A percentile compares a stretch with the other conserved stretches of the same genome.
phyloP scores from a whole-genome alignment of 805 yeast species.

The Candida dajiaensis region DNA sequence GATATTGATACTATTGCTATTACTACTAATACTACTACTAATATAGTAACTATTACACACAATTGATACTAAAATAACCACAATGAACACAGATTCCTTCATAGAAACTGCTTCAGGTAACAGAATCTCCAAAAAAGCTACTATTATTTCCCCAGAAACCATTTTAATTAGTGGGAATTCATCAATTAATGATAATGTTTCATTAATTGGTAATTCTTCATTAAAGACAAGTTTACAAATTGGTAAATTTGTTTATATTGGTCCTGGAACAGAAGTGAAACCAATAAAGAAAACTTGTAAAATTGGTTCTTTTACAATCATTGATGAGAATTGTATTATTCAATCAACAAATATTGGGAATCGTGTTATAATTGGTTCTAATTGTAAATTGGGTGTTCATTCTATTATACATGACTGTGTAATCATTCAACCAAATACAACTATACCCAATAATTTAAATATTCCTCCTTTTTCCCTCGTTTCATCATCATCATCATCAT shows the following conservation, averaged over 20 bases:
- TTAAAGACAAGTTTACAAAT: slow-evolving; percentile 31
- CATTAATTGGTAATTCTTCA: slow-evolving; percentile 15
- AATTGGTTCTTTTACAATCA: slow-evolving; percentile 42
- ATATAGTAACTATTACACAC: too few relatives aligned
- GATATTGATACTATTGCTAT: too few relatives aligned
- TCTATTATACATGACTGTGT: slow-evolving; percentile 48
- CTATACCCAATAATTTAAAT: slow-evolving; percentile 35
- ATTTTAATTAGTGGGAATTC: slow-evolving; percentile 43
- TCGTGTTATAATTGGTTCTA: slow-evolving; percentile 40
- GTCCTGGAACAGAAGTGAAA: slow-evolving; percentile 6
- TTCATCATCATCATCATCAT: not conserved
- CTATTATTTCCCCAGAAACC: slow-evolving; percentile 35
- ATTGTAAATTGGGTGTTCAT: slow-evolving; percentile 32
- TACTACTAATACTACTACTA: too few relatives aligned
- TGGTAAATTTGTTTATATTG: slow-evolving; percentile 42
- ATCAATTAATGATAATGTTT: slow-evolving; percentile 29
- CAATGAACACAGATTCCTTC: slow-evolving; percentile 24
- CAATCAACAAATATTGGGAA: slow-evolving; percentile 39
- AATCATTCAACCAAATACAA: slow-evolving; percentile 34
- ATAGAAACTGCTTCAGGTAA: slow-evolving; percentile 48
- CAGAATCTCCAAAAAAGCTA: slow-evolving; percentile 39
- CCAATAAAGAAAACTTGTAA: slow-evolving; percentile 25
- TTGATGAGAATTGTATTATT: slow-evolving; percentile 32
- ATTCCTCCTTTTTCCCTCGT: slow-evolving; percentile 51
- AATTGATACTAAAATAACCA: too few relatives aligned